Evolutionary conservation across 257 asterid species (phyloP).

Genomic region (Coffea eugenioides): DNA sequence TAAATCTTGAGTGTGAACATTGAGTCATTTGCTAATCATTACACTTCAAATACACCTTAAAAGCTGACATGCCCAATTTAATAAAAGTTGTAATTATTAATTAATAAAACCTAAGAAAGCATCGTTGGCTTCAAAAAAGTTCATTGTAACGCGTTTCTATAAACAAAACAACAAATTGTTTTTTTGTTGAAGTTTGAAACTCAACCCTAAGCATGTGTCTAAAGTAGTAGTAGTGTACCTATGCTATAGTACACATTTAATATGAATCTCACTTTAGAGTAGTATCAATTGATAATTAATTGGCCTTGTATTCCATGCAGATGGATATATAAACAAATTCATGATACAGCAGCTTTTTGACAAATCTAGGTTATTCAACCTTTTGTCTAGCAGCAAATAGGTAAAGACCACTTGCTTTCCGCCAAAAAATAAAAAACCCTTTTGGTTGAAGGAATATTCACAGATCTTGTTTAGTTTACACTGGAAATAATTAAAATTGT

Average conservation of each 20-base stretch:
- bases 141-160: slow-evolving; percentile 14
- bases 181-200: not conserved
- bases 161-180: slow-evolving; percentile 6
- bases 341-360: not conserved
- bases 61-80: too few species aligned
- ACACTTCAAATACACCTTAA: too few species aligned
- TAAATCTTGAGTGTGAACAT: too few species aligned
- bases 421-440: too few species aligned
- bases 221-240: not conserved
- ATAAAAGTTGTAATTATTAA: too few species aligned
- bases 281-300: not conserved
- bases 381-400: not conserved
- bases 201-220: not conserved
- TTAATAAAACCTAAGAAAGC: not conserved
- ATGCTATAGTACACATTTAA: not conserved
- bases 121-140: not conserved
- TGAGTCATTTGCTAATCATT: too few species aligned
- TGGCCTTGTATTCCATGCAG: not conserved
- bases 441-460: too few species aligned
- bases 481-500: too few species aligned
- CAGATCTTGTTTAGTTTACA: too few species aligned
- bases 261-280: not conserved
- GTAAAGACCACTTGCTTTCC: too few species aligned
- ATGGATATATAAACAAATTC: not conserved
- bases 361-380: not conserved